Conservation (phyloP, 306 rosid species). For the Inga laurina region DNA sequence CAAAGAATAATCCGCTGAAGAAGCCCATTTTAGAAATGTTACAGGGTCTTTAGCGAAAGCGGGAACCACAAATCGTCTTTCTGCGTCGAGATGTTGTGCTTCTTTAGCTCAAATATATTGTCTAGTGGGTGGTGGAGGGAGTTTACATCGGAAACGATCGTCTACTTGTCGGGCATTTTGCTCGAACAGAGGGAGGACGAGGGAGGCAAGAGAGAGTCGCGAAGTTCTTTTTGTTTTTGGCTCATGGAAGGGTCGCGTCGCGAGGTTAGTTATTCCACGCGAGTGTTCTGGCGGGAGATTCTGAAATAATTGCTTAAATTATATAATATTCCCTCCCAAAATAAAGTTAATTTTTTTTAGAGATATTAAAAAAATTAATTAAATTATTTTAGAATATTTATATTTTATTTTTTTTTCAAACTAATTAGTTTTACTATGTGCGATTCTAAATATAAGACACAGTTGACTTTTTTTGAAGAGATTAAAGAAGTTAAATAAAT, state of each 20-base stretch:
- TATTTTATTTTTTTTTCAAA: too few species aligned
- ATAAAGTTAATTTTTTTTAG: too few species aligned
- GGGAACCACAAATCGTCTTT: slow-evolving; percentile 12
- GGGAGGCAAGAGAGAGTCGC: not conserved
- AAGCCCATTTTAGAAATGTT: slow-evolving; percentile 54
- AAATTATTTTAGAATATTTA: too few species aligned
- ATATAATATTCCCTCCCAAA: too few species aligned
- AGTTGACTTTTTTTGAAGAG: too few species aligned
- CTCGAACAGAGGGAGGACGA: not conserved
- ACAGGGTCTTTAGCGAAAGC: not conserved
- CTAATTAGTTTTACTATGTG: too few species aligned
- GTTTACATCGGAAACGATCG: slow-evolving; percentile 27
- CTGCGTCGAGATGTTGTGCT: not conserved
- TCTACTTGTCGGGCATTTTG: slow-evolving; percentile 29
- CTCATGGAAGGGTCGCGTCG: not conserved
- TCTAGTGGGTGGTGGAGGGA: slow-evolving; percentile 26
- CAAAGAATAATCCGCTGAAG: slow-evolving; percentile 62
- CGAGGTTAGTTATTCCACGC: slow-evolving; percentile 24
- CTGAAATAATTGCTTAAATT: slow-evolving; percentile 13
- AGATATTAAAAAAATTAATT: too few species aligned
- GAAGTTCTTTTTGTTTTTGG: not conserved
- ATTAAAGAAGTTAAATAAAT: too few species aligned
- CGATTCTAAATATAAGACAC: too few species aligned
- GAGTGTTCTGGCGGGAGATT: slow-evolving; percentile 19
- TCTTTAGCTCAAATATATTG: slow-evolving; percentile 35